phyloP scores from a whole-genome alignment of 164 flowering plant species.

The Nelumbo lutea region DNA sequence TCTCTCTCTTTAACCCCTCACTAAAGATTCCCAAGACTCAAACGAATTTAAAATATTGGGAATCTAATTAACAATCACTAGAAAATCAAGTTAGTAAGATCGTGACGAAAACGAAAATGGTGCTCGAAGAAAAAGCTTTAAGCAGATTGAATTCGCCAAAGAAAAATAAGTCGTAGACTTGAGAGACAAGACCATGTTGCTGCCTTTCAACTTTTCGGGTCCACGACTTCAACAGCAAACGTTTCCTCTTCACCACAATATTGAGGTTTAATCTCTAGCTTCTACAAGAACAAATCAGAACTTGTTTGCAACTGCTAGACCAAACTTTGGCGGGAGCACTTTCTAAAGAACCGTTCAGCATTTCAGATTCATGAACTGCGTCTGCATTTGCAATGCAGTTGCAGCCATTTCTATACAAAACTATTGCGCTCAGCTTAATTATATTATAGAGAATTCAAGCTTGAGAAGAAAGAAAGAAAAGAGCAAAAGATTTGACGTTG shows the following conservation, averaged over 20 bases:
- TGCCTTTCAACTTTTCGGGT: not conserved
- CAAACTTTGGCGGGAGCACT: not conserved
- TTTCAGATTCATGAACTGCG: constrained; percentile 4
- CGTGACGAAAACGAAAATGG: not conserved
- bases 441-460: constrained; percentile 4
- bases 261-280: not conserved
- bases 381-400: no score
- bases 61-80: constrained; percentile 7
- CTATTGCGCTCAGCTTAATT: not conserved
- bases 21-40: constrained; percentile 1
- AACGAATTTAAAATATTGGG: not conserved
- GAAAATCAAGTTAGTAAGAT: not conserved
- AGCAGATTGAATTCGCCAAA: not conserved
- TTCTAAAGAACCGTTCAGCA: not conserved
- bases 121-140: not conserved
- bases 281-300: not conserved
- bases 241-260: not conserved
- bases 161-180: not conserved
- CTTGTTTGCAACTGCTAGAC: not conserved
- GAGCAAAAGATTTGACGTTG: no score
- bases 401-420: constrained; percentile 6
- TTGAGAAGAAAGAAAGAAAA: not conserved
- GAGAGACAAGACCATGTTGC: no score
- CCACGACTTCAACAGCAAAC: not conserved
- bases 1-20: not conserved